Base-by-base conservation (phyloP, 352 stramenopile genomes). In the Pythium scleroteichum region DNA sequence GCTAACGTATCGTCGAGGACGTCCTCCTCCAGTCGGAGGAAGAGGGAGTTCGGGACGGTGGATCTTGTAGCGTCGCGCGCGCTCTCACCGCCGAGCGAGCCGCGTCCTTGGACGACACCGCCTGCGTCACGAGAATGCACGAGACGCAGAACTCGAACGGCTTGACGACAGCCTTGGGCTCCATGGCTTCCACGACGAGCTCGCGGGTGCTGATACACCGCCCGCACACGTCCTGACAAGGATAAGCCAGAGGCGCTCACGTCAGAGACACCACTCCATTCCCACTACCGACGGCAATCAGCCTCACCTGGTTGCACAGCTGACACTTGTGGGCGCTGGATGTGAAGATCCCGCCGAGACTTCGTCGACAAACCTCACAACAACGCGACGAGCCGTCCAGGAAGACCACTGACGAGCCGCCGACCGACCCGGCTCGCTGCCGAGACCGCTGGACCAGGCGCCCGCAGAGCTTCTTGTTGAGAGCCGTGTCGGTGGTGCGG, bases 381-480 rank as follows among this genome's bases (percentile, higher is more conserved):
- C 42, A n/a, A 41, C 20, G n/a, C 12, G 27, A 14, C 13, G 3
- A 19, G 38, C 38, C 6, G 38, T 44, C 24, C 22, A 33, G 23
- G 29, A 14, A n/a, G 52, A 41, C 10, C 8, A 26, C 24, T 23
- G n/a, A n/a, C n/a, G n/a, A n/a, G n/a, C n/a, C n/a, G n/a, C 3
- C 24, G 51, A 5, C 7, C 3, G 38, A 59, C 4, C 14, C 38
- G 38, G 13, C 26, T 8, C 27, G 42, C 33, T 47, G 16, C 8
- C 33, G 39, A 26, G 29, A 33, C 8, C 42, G 57, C 16, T 71
- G 66, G 39, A 62, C 55, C 52, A 81, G 17, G 22, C 75, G 73
- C 48, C 64, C 81, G 26, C 66, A 61, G 32, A 87, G 47, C 39
- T 83, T 87, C 71, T 80, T 85, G 49, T 69, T 69, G 17, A 79